A percentile compares a stretch with the other conserved stretches of the same genome.
Conservation (phyloP, 805 yeast species). For the Kodamaea neixiangensis region DNA sequence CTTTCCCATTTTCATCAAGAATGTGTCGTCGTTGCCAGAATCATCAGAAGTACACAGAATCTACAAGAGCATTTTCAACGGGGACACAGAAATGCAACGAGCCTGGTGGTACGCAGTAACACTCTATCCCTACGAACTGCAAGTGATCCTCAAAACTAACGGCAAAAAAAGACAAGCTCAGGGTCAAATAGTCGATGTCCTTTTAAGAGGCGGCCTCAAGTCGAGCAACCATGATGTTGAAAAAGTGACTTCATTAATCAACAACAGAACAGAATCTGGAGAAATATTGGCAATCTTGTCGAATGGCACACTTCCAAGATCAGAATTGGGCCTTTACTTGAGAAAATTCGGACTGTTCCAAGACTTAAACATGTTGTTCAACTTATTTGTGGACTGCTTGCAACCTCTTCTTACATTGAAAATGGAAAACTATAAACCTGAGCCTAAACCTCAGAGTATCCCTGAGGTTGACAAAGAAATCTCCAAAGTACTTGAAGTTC, state of each 20-base stretch:
- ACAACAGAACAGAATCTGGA: slow-evolving; percentile 21
- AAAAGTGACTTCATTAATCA: slow-evolving; percentile 47
- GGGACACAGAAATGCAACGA: slow-evolving; percentile 16
- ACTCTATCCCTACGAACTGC: slow-evolving; percentile 49
- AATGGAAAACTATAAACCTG: slow-evolving; percentile 7
- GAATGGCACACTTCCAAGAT: slow-evolving; percentile 36
- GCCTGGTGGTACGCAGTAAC: slow-evolving; percentile 51
- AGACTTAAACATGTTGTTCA: slow-evolving; percentile 42
- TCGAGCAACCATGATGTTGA: slow-evolving; percentile 59
- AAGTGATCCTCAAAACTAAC: slow-evolving; percentile 35
- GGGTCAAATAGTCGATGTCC: slow-evolving; percentile 45
- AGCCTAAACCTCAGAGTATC: slow-evolving; percentile 6
- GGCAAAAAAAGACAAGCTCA: slow-evolving; percentile 35
- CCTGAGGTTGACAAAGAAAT: background rate
- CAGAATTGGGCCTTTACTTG: slow-evolving; percentile 61
- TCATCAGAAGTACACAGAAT: slow-evolving; percentile 1
- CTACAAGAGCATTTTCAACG: background rate
- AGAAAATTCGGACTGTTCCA: slow-evolving; percentile 56
- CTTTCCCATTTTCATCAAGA: slow-evolving; percentile 19
- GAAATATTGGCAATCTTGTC: slow-evolving; percentile 22
- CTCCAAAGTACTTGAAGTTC: background rate
- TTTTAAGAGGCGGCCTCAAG: slow-evolving; percentile 71
- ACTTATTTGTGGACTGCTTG: slow-evolving; percentile 35
- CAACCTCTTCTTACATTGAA: slow-evolving; percentile 7
- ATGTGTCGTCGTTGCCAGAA: background rate